Evolutionary conservation across 208 protist species (phyloP).

Genomic region (Polymyxa betae): DNA sequence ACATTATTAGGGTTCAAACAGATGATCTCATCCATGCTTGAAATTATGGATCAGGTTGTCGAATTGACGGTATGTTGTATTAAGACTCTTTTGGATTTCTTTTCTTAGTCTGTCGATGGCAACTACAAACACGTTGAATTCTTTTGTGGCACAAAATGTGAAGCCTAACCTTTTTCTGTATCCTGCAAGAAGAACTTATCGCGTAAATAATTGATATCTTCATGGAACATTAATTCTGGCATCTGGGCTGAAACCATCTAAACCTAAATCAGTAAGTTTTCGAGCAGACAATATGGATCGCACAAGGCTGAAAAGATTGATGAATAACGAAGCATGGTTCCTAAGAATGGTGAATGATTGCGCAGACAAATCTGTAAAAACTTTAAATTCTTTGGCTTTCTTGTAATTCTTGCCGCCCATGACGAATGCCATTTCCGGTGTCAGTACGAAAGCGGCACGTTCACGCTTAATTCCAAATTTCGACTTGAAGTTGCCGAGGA

Average conservation of each 20-base stretch:
- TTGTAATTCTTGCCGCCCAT: slow-evolving; percentile 61
- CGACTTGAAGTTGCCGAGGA: slow-evolving; percentile 91
- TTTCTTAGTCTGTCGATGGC: slow-evolving; percentile 7
- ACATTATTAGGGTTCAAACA: no score
- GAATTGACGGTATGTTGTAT: slow-evolving; percentile 51
- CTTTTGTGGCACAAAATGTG: not conserved
- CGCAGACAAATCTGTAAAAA: slow-evolving; percentile 53
- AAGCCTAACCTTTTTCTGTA: slow-evolving; percentile 26
- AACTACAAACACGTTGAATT: not conserved
- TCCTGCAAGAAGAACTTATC: slow-evolving; percentile 54
- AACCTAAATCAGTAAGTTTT: not conserved
- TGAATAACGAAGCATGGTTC: slow-evolving; percentile 46
- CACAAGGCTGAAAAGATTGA: slow-evolving; percentile 53
- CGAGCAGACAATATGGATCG: not conserved
- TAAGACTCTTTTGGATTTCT: slow-evolving; percentile 54
- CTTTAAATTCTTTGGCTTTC: slow-evolving; percentile 30
- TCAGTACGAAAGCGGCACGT: slow-evolving; percentile 87
- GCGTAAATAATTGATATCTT: slow-evolving; percentile 56
- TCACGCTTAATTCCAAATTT: slow-evolving; percentile 90
- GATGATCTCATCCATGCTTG: slow-evolving; percentile 32
- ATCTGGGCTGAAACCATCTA: slow-evolving; percentile 49
- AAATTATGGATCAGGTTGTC: slow-evolving; percentile 52
- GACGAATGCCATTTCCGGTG: slow-evolving; percentile 64
- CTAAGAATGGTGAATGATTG: slow-evolving; percentile 51
- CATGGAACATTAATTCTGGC: slow-evolving; percentile 46